Conservation (phyloP, 1,284 basidiomycete species). For the Neonothopanus nambi region DNA sequence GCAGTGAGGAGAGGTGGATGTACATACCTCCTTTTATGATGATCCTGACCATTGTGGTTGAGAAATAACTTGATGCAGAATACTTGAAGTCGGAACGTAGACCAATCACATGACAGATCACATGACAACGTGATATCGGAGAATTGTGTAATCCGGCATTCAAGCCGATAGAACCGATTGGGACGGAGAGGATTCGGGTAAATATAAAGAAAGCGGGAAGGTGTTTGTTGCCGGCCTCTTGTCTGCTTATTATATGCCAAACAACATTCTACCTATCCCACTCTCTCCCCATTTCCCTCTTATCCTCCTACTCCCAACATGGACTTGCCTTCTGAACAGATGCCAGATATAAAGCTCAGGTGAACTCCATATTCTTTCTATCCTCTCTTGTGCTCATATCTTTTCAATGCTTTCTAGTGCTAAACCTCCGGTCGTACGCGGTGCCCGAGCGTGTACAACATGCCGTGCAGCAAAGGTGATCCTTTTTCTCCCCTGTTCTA, state of each 20-base stretch:
- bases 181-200: too few relatives aligned
- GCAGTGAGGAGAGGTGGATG: conserved; percentile 1
- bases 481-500: conserved; percentile 2
- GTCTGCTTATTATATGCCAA: neutral
- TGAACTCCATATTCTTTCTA: conserved; percentile 12
- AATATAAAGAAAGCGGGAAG: neutral
- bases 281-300: conserved; percentile 10
- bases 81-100: neutral
- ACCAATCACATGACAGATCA: neutral
- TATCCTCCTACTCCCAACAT: conserved; percentile 14
- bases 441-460: conserved; percentile 36
- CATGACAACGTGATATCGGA: neutral
- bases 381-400: conserved; percentile 14
- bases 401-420: conserved; percentile 24
- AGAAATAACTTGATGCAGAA: neutral
- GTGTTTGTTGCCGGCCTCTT: neutral
- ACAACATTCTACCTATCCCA: neutral
- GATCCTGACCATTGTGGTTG: conserved; percentile 72
- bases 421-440: conserved; percentile 30
- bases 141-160: neutral
- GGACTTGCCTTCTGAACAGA: conserved; percentile 30
- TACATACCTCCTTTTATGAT: conserved; percentile 89
- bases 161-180: neutral
- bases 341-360: conserved; percentile 33
- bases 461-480: conserved; percentile 78